Base-by-base conservation (phyloP, 2,329 filamentous ascomycete genomes). In the Ustulina deusta region DNA sequence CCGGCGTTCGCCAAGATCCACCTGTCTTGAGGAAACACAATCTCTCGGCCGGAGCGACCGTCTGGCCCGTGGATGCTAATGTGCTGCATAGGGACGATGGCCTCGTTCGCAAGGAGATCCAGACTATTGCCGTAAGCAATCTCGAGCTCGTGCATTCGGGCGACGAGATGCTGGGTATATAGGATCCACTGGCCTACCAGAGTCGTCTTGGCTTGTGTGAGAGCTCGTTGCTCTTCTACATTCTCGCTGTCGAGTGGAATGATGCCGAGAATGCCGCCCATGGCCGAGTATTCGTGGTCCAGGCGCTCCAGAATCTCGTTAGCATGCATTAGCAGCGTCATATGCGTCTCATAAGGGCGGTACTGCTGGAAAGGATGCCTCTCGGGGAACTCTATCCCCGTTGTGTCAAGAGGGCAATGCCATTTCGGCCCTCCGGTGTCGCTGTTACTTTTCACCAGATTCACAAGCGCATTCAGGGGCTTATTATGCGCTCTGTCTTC, bases 261-360 rank as follows among this genome's bases (percentile, higher is more conserved):
- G 7, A 89, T 78, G 20, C 84, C 82, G 48, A 89, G 79, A 20
- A 90, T 77, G 2, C 87, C 87, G 17, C 87, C 87, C 40, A 85
- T 84, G 29, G 82, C 79, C 49, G 82, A 81, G 72, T 84, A 87
- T 74, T 89, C 87, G 73, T 89, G 86, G 70, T 90, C 87, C 6
- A 90, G 82, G 1, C 85, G 80, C 78, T 89, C 87, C 6, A 90
- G 83, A 58, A 87, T 85, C 66, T 85, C 82, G 73, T 89, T 89
- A 66, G 87, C 86, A 74, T 89, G 87, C 79, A 82, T 80, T 32
- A 87, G 78, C 17, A 89, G 81, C 36, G 81, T 81, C 69, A 83
- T 79, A 69, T 87, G 85, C 61, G 79, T 82, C 56, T 81, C 79
- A 65, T 83, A 86, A 3, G 82, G 84, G 44, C 72, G 76, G 10